phyloP scores from a whole-genome alignment of 2,329 filamentous ascomycete species.

The Nannizziopsis arthrosporioides region DNA sequence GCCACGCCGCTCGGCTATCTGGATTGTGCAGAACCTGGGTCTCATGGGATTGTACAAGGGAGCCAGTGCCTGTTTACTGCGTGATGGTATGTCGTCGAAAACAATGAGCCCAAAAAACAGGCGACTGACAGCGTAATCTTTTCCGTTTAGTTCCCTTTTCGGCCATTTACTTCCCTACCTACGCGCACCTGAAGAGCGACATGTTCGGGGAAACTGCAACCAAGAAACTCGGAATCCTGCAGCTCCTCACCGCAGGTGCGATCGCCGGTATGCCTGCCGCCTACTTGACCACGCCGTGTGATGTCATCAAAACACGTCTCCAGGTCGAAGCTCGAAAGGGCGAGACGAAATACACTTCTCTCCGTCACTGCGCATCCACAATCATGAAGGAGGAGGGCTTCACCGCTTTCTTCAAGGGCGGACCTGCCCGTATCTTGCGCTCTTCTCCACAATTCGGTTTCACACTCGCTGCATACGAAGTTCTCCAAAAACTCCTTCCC shows the following conservation, averaged over 20 bases:
- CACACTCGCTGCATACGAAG: slow-evolving; percentile 88
- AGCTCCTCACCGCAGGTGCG: slow-evolving; percentile 86
- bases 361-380: slow-evolving; percentile 73
- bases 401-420: slow-evolving; percentile 96
- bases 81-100: slow-evolving; percentile 45
- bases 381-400: slow-evolving; percentile 87
- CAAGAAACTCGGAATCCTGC: slow-evolving; percentile 79
- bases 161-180: slow-evolving; percentile 96
- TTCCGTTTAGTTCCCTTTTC: slow-evolving; percentile 66
- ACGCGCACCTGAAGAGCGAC: slow-evolving; percentile 87
- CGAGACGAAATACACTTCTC: slow-evolving; percentile 72
- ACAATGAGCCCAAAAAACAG: neutral
- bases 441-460: slow-evolving; percentile 97
- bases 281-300: slow-evolving; percentile 92
- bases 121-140: slow-evolving; percentile 13
- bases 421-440: slow-evolving; percentile 84
- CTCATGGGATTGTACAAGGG: slow-evolving; percentile 94
- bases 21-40: slow-evolving; percentile 93
- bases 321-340: slow-evolving; percentile 97
- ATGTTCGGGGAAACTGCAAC: slow-evolving; percentile 79
- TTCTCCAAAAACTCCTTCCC: slow-evolving; percentile 70
- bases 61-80: slow-evolving; percentile 81
- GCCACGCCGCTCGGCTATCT: slow-evolving; percentile 84
- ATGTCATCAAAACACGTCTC: slow-evolving; percentile 97
- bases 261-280: slow-evolving; percentile 86